phyloP scores from a whole-genome alignment of 192 early-diverging fungal genomes.

The Endogone sp. region DNA sequence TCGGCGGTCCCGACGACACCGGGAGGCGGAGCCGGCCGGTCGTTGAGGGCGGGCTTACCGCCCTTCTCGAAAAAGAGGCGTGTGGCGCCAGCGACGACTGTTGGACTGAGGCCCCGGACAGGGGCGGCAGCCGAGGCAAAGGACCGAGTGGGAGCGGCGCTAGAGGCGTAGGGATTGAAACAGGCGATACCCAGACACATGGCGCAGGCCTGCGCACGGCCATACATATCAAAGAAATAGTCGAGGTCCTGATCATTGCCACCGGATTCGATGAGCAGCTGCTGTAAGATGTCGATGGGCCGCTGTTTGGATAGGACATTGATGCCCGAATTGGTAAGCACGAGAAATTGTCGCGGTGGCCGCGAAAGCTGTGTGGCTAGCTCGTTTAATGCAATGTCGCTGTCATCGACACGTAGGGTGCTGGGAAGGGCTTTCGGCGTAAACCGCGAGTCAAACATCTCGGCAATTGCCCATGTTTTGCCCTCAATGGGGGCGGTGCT shows the following conservation, averaged over 20 bases:
- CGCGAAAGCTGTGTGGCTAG: conserved; percentile 53
- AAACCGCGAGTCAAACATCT: too few species aligned
- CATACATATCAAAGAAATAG: conserved; percentile 52
- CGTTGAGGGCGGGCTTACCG: too few species aligned
- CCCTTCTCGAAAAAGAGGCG: conserved; percentile 28
- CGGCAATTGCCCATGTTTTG: conserved; percentile 79
- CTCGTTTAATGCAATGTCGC: conserved; percentile 52
- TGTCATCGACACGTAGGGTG: conserved; percentile 7
- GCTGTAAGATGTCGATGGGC: conserved; percentile 70
- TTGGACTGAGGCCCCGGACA: too few species aligned
- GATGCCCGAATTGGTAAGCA: conserved; percentile 76
- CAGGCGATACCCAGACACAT: conserved; percentile 77
- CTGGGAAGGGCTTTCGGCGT: conserved; percentile 15
- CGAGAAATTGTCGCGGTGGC: conserved; percentile 59
- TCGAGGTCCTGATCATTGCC: conserved; percentile 21
- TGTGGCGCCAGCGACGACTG: too few species aligned
- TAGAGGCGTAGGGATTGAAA: conserved; percentile 17
- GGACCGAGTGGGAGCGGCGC: not conserved
- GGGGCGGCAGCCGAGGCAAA: conserved; percentile 26
- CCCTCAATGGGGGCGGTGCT: conserved; percentile 62
- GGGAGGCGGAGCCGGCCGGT: too few species aligned
- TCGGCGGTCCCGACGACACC: too few species aligned
- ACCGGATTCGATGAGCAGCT: conserved; percentile 47
- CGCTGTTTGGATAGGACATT: conserved; percentile 65
- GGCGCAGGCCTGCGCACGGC: conserved; percentile 76